Conservation (phyloP, 2,329 filamentous ascomycete genomes). For the Neonectria magnoliae region DNA sequence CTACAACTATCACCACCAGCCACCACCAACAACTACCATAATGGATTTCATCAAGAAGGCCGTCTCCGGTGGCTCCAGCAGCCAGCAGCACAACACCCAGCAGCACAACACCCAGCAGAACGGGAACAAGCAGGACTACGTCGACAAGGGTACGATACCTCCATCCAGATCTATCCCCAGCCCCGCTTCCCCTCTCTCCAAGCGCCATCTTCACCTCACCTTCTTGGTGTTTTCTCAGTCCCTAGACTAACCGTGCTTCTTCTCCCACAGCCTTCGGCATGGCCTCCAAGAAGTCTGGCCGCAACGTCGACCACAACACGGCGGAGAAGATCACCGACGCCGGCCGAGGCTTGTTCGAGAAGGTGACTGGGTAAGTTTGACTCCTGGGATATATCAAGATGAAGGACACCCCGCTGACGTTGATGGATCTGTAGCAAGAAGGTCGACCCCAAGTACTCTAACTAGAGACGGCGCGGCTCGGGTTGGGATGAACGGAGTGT, state of each 20-base stretch:
- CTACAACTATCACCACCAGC: background rate
- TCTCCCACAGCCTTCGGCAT: constrained; percentile 42
- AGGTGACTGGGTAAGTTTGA: constrained; percentile 48
- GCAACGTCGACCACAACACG: constrained; percentile 46
- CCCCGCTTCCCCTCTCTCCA: background rate
- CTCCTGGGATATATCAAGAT: background rate
- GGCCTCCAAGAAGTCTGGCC: constrained; percentile 48
- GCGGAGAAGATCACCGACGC: constrained; percentile 54
- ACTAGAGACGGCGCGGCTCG: constrained; percentile 36
- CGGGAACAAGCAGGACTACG: constrained; percentile 44
- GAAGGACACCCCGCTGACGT: constrained; percentile 3
- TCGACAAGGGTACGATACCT: constrained; percentile 49
- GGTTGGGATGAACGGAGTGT: background rate
- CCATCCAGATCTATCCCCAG: background rate
- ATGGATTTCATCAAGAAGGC: constrained; percentile 56
- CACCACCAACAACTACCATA: constrained; percentile 27
- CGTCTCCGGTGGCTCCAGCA: constrained; percentile 28
- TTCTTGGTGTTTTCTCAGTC: background rate
- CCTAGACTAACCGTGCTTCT: background rate
- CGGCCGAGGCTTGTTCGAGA: constrained; percentile 49
- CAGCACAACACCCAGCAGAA: constrained; percentile 21
- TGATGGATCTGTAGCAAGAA: constrained; percentile 27
- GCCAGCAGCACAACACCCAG: constrained; percentile 30
- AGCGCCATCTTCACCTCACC: background rate
- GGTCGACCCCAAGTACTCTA: constrained; percentile 47